Evolutionary conservation across 176 grass and related monocot species (phyloP).

Genomic region (bread wheat (Triticum aestivum)): IWGSC_CS_RefSeq_v2.1 NC_057799.1:405714216-405714715

Average conservation of each 20-base stretch:
- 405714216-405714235: too few species aligned
- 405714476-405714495: slow-evolving; percentile 1
- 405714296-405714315: too few species aligned
- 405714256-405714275: too few species aligned
- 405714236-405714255: too few species aligned
- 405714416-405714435: neutral
- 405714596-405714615: neutral
- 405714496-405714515: neutral
- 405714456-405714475: neutral
- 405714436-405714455: neutral
- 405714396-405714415: neutral
- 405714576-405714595: slow-evolving; percentile 5
- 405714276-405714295: too few species aligned
- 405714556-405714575: neutral
- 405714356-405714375: too few species aligned
- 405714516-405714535: neutral
- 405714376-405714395: too few species aligned
- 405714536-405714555: slow-evolving; percentile 16
- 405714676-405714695: slow-evolving; percentile 44
- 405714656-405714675: too few species aligned
- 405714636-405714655: neutral
- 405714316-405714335: too few species aligned
- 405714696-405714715: slow-evolving; percentile 81
- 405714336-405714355: too few species aligned
- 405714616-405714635: neutral